Conservation (phyloP, 1,139 yeast species). For the Saccharomycopsis hybrid region DNA sequence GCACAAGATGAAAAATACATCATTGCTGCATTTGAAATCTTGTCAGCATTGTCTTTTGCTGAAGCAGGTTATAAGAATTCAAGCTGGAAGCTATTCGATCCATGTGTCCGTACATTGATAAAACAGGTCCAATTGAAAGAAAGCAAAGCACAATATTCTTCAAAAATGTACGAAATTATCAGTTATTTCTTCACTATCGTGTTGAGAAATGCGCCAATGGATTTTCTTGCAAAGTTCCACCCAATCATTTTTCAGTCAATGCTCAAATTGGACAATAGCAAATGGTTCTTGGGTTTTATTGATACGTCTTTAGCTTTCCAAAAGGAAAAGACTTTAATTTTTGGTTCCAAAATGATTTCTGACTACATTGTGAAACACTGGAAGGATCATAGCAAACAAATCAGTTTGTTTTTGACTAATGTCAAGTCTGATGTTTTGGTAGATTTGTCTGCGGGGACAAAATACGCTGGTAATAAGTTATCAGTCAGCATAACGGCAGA, state of each 20-base stretch:
- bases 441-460: conserved; percentile 18
- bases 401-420: conserved; percentile 41
- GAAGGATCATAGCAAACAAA: conserved; percentile 30
- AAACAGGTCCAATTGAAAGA: neutral
- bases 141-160: conserved; percentile 25
- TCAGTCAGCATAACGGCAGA: conserved; percentile 27
- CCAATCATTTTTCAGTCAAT: conserved; percentile 36
- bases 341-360: conserved; percentile 44
- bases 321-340: conserved; percentile 40
- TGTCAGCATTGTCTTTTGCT: conserved; percentile 47
- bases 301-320: conserved; percentile 40
- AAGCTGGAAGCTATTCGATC: conserved; percentile 34
- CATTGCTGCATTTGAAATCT: conserved; percentile 25
- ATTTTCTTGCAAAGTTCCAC: conserved; percentile 43
- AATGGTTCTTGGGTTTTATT: conserved; percentile 43
- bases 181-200: conserved; percentile 36
- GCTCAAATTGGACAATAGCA: conserved; percentile 30
- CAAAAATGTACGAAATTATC: conserved; percentile 16
- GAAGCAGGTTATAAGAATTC: conserved; percentile 62
- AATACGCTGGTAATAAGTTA: conserved; percentile 14
- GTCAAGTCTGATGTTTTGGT: conserved; percentile 22
- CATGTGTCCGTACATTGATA: neutral
- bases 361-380: conserved; percentile 40
- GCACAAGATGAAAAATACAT: neutral
- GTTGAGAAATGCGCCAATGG: conserved; percentile 55